phyloP scores from a whole-genome alignment of 306 rosid species.

The Sesbania bispinosa region DNA sequence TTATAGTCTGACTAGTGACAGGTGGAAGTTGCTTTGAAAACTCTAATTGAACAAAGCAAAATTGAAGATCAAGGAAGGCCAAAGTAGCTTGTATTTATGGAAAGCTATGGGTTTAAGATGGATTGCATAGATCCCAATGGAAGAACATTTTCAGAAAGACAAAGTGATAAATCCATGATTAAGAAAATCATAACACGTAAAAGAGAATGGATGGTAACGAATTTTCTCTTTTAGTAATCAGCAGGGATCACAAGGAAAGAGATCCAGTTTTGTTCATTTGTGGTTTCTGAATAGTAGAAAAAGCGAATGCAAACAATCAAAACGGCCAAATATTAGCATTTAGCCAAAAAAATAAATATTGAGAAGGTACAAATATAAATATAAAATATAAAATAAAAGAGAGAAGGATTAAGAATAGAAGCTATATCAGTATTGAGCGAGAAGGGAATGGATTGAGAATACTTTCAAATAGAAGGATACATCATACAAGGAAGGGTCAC shows the following conservation, averaged over 20 bases:
- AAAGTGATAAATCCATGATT: not conserved
- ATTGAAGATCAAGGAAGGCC: too few species aligned
- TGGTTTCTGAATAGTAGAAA: too few species aligned
- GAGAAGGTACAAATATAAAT: too few species aligned
- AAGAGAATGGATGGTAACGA: not conserved
- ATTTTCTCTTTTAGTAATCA: not conserved
- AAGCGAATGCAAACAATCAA: not conserved
- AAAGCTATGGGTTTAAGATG: too few species aligned
- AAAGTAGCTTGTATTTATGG: too few species aligned
- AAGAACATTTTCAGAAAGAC: not conserved
- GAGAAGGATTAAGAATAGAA: not conserved
- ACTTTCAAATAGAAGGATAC: not conserved
- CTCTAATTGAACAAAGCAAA: not conserved
- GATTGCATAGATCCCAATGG: not conserved
- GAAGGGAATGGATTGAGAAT: too few species aligned
- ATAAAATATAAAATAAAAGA: not conserved
- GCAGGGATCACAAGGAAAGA: too few species aligned
- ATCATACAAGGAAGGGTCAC: not conserved
- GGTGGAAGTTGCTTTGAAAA: not conserved
- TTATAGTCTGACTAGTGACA: not conserved
- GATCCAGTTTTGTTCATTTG: slow-evolving; percentile 1
- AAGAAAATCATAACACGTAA: not conserved
- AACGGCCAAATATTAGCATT: not conserved
- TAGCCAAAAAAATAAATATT: too few species aligned
- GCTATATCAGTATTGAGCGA: too few species aligned